Evolutionary conservation across 441 rosid species (phyloP), one percentile per base, ranked within the genome.

Genomic region (Pelargonium myrrhifolium): DNA sequence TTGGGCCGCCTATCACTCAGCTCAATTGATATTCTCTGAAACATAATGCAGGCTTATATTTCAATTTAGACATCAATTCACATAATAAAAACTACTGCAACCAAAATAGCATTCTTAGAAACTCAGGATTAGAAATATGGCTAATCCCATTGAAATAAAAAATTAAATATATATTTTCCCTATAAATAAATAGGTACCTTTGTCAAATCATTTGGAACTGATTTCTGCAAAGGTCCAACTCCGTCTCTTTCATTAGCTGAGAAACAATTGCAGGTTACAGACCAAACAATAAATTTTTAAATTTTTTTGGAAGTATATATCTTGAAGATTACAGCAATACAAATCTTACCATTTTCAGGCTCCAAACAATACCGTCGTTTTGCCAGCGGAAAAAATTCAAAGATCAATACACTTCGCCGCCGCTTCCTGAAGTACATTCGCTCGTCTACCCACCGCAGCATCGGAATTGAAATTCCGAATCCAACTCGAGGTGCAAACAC

Each of bases 181-280:
- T 9, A 21, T 11, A 18, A 18, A 35, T 64, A 55, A 40, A n/a
- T n/a, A n/a, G n/a, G 40, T 79, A 89, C 98, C 91, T 77, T 63
- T 0, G 14, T 12, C 51, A 67, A 68, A 72, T 64, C 72, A 58
- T 31, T 77, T 63, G 76, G 82, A 72, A 78, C 72, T 72, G 83
- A 78, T 82, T 80, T 31, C 9, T 75, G 65, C 68, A 72, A 68
- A 51, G 74, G 67, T 64, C 59, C 56, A 71, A 76, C 62, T 37
- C 68, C 49, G 49, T 21, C 67, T 67, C 77, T 7, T 35, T 35
- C 39, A 35, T 35, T 35, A 35, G 9, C 81, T 51, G 65, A 31
- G 6, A 63, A 62, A 28, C 61, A 56, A 2, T 21, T 3, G 6
- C 61, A 56, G 28, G 31, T 56, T 24, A 56, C 21, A 1, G 4